Percentiles rank a stretch among this genome's conserved stretches.
Evolutionary conservation across 352 stramenopile genomes (phyloP).

Genomic region (Halophytophthora polymorphica): DNA sequence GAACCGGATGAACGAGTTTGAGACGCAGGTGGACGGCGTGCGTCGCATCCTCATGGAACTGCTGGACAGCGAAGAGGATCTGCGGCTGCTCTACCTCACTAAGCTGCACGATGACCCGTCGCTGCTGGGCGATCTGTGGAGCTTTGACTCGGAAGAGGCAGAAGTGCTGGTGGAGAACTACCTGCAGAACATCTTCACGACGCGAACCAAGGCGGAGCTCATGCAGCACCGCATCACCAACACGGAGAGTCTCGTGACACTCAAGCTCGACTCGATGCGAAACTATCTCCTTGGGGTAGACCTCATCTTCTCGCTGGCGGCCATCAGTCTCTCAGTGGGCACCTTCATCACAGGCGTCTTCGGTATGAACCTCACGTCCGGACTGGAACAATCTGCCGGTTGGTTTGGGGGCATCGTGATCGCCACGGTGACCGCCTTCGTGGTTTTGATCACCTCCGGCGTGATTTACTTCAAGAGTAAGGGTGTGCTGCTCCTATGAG

Average conservation of each 20-base stretch:
- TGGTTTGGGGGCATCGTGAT: conserved; percentile 40
- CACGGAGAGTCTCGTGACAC: conserved; percentile 70
- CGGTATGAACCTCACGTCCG: conserved; percentile 59
- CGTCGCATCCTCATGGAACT: conserved; percentile 64
- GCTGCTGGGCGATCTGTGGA: conserved; percentile 30
- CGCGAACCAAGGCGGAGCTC: conserved; percentile 58
- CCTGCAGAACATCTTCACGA: conserved; percentile 64
- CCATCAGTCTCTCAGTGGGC: conserved; percentile 51
- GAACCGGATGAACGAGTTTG: conserved; percentile 76
- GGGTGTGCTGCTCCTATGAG: conserved; percentile 40
- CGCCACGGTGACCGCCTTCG: conserved; percentile 27
- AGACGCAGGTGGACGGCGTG: conserved; percentile 56
- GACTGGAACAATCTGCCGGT: conserved; percentile 20
- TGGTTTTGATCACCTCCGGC: conserved; percentile 32
- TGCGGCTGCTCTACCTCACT: conserved; percentile 60
- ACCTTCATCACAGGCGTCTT: conserved; percentile 59
- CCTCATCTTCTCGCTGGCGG: conserved; percentile 55
- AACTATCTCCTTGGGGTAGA: conserved; percentile 62
- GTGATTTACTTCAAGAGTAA: conserved; percentile 62
- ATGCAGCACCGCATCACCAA: conserved; percentile 71
- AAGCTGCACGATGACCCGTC: conserved; percentile 39
- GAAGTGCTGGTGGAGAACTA: conserved; percentile 60
- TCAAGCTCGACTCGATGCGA: conserved; percentile 66
- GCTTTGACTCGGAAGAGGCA: conserved; percentile 57
- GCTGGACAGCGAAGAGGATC: conserved; percentile 69